Evolutionary conservation across 2,329 filamentous ascomycete genomes (phyloP).

Genomic region (Phialophora verrucosa): DNA sequence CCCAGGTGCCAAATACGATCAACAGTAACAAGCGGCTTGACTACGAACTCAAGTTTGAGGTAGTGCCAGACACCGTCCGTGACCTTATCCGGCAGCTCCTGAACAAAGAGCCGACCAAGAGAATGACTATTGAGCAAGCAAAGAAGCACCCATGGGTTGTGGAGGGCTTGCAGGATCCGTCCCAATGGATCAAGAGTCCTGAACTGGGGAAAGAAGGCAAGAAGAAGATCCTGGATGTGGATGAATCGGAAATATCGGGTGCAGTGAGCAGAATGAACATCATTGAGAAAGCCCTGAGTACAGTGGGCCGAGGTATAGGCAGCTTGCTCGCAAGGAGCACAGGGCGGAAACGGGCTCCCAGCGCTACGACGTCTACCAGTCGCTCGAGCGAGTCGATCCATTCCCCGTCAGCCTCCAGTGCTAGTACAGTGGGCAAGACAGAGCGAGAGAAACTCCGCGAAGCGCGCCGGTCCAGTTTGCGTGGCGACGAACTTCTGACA

Average conservation of each 20-base stretch:
- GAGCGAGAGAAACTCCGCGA: constrained; percentile 46
- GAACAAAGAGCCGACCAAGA: constrained; percentile 84
- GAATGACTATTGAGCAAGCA: constrained; percentile 88
- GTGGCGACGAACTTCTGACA: constrained; percentile 63
- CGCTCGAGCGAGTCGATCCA: constrained; percentile 62
- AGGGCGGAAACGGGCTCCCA: constrained; percentile 58
- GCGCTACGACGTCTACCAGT: constrained; percentile 58
- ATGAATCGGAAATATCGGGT: constrained; percentile 84
- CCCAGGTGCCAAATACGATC: constrained; percentile 54
- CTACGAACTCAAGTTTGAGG: constrained; percentile 81
- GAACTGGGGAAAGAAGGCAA: constrained; percentile 79
- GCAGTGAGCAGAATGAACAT: constrained; percentile 90
- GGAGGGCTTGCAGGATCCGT: constrained; percentile 73
- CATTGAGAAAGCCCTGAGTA: constrained; percentile 72
- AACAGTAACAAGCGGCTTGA: constrained; percentile 74
- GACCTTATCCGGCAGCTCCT: constrained; percentile 82
- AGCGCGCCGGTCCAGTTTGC: constrained; percentile 60
- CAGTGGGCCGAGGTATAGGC: constrained; percentile 65
- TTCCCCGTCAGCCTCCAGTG: constrained; percentile 61
- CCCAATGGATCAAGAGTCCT: constrained; percentile 90
- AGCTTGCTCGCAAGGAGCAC: constrained; percentile 60
- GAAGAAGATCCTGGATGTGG: constrained; percentile 81
- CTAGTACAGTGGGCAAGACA: constrained; percentile 61
- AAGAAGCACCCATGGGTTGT: constrained; percentile 94
- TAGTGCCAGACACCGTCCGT: constrained; percentile 77